phyloP scores from a whole-genome alignment of 2,329 filamentous ascomycete species.

The Monilinia aucupariae region DNA sequence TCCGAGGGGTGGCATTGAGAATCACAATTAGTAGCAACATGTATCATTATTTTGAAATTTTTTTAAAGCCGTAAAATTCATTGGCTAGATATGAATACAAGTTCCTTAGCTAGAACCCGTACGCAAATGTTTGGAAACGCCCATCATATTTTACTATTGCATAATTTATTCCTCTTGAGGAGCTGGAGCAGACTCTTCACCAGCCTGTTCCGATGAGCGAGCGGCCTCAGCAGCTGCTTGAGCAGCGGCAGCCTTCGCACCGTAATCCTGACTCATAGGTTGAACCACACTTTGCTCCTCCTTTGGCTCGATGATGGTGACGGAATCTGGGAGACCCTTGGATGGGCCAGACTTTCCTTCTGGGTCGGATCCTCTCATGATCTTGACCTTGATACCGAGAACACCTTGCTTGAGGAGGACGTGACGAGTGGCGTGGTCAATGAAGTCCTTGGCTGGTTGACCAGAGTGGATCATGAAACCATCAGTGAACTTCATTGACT shows the following conservation, averaged over 20 bases:
- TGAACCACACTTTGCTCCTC: conserved; percentile 94
- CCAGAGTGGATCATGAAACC: conserved; percentile 99
- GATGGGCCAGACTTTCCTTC: conserved; percentile 97
- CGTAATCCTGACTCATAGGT: conserved; percentile 97
- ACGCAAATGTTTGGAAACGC: conserved; percentile 35
- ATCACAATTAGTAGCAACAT: conserved; percentile 14
- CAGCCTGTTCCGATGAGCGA: conserved; percentile 48
- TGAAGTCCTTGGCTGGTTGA: conserved; percentile 99
- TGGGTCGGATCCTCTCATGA: conserved; percentile 99
- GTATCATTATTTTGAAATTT: conserved; percentile 14
- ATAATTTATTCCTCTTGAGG: conserved; percentile 37
- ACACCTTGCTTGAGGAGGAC: conserved; percentile 99
- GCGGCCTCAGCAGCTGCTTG: conserved; percentile 61
- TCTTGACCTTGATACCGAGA: conserved; percentile 99
- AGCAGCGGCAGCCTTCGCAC: conserved; percentile 75
- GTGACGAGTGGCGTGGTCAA: conserved; percentile 97
- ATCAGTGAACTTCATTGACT: conserved; percentile 99
- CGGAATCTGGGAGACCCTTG: conserved; percentile 95
- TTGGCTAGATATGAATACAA: conserved; percentile 32
- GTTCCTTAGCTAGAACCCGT: conserved; percentile 27
- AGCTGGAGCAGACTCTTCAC: conserved; percentile 37
- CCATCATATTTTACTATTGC: conserved; percentile 29
- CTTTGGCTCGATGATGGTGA: conserved; percentile 99
- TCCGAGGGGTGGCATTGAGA: not conserved
- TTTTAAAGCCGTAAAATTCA: conserved; percentile 29